phyloP scores from a whole-genome alignment of 495 filamentous ascomycete species.

The Lichenothelia convexa region DNA sequence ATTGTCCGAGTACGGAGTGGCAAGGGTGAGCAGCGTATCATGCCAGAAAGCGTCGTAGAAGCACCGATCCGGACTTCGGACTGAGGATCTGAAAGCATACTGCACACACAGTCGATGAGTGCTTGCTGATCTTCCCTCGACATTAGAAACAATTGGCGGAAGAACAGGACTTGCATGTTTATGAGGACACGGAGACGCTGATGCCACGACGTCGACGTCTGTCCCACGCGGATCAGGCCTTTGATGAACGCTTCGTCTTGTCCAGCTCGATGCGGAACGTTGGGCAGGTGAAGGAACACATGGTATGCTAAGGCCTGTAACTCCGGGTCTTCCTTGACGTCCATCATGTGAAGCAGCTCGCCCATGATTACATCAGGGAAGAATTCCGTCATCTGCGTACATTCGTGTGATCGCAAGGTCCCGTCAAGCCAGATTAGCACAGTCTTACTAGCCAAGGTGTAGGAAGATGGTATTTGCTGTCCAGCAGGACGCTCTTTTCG shows the following conservation, averaged over 20 bases:
- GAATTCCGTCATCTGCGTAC: slow-evolving; percentile 76
- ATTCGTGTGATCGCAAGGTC: slow-evolving; percentile 79
- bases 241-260: slow-evolving; percentile 70
- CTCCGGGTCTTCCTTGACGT: slow-evolving; percentile 96
- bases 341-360: slow-evolving; percentile 97
- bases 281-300: slow-evolving; percentile 91
- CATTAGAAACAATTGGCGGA: slow-evolving; percentile 90
- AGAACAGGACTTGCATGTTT: slow-evolving; percentile 98
- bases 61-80: slow-evolving; percentile 92
- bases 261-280: slow-evolving; percentile 79
- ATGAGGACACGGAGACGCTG: slow-evolving; percentile 92
- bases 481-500: slow-evolving; percentile 67
- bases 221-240: slow-evolving; percentile 75
- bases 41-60: slow-evolving; percentile 77
- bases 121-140: slow-evolving; percentile 52
- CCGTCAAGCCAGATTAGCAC: slow-evolving; percentile 89
- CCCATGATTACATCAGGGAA: slow-evolving; percentile 80
- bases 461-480: slow-evolving; percentile 81
- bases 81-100: slow-evolving; percentile 83
- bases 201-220: slow-evolving; percentile 78
- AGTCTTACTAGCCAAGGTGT: slow-evolving; percentile 92
- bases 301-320: slow-evolving; percentile 89
- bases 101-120: slow-evolving; percentile 76
- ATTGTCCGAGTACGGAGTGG: slow-evolving; percentile 61
- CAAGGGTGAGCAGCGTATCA: slow-evolving; percentile 94